Conservation (phyloP, 1,284 basidiomycete genomes). For the Rhodotorula sp. region DNA sequence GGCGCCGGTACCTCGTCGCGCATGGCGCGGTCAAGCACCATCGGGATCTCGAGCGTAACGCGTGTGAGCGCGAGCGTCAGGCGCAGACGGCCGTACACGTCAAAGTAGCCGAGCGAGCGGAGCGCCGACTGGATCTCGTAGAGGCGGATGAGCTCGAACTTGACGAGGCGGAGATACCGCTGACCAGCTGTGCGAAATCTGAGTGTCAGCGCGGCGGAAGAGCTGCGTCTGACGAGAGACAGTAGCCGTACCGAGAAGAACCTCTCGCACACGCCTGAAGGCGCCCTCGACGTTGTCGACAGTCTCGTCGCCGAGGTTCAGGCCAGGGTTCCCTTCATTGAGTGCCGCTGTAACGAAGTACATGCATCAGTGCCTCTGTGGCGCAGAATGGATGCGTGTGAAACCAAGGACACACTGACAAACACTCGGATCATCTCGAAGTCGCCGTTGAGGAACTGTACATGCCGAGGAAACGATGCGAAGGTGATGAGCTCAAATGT, state of each 20-base stretch:
- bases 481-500: neutral
- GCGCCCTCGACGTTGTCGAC: conserved; percentile 51
- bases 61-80: conserved; percentile 74
- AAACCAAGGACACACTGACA: conserved; percentile 57
- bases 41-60: conserved; percentile 74
- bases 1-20: conserved; percentile 39
- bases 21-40: conserved; percentile 72
- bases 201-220: neutral
- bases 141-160: conserved; percentile 68
- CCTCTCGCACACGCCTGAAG: conserved; percentile 48
- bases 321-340: conserved; percentile 57
- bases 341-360: conserved; percentile 60
- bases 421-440: conserved; percentile 73
- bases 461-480: neutral
- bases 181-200: conserved; percentile 62
- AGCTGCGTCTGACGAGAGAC: neutral
- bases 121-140: conserved; percentile 77
- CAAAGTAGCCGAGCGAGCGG: conserved; percentile 72
- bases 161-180: conserved; percentile 71
- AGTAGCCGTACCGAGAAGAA: conserved; percentile 46
- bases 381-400: rapidly evolving
- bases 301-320: conserved; percentile 50
- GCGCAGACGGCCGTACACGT: conserved; percentile 72
- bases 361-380: neutral
- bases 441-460: conserved; percentile 61